Evolutionary conservation across 495 filamentous ascomycete genomes (phyloP).

Genomic region (Tetracladium setigerum): DNA sequence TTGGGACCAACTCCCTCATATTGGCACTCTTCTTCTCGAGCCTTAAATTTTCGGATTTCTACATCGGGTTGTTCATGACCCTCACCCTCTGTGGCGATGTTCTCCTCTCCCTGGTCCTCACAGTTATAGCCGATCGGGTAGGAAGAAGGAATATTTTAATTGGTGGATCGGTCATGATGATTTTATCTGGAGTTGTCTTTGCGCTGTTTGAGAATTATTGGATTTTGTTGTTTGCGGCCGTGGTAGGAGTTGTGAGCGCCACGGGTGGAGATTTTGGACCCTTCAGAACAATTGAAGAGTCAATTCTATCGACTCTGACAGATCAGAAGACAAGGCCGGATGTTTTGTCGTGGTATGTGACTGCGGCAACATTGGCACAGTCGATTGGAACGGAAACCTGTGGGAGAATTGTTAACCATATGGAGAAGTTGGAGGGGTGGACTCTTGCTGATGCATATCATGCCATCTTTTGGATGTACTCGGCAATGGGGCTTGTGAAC

Average conservation of each 20-base stretch:
- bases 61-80: slow-evolving; percentile 81
- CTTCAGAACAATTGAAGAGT: slow-evolving; percentile 78
- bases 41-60: slow-evolving; percentile 56
- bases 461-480: slow-evolving; percentile 62
- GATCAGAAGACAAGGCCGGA: slow-evolving; percentile 52
- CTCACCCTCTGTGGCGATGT: slow-evolving; percentile 76
- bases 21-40: slow-evolving; percentile 64
- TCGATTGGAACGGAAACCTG: slow-evolving; percentile 58
- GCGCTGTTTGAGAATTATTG: slow-evolving; percentile 62
- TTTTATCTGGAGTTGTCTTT: slow-evolving; percentile 58
- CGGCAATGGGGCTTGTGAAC: slow-evolving; percentile 60
- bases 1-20: slow-evolving; percentile 72
- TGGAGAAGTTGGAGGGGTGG: slow-evolving; percentile 45
- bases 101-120: slow-evolving; percentile 64
- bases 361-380: slow-evolving; percentile 55
- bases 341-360: slow-evolving; percentile 76
- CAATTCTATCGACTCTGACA: slow-evolving; percentile 66
- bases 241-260: slow-evolving; percentile 76
- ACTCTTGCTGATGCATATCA: slow-evolving; percentile 55
- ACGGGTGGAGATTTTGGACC: slow-evolving; percentile 75
- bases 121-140: slow-evolving; percentile 64
- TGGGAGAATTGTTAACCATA: slow-evolving; percentile 54
- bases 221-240: slow-evolving; percentile 61
- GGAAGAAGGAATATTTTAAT: slow-evolving; percentile 60
- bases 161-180: slow-evolving; percentile 62